Evolutionary conservation across 331 rosid genomes (phyloP), one percentile per base, ranked within the genome.

Genomic region (Quercus lobata): DNA sequence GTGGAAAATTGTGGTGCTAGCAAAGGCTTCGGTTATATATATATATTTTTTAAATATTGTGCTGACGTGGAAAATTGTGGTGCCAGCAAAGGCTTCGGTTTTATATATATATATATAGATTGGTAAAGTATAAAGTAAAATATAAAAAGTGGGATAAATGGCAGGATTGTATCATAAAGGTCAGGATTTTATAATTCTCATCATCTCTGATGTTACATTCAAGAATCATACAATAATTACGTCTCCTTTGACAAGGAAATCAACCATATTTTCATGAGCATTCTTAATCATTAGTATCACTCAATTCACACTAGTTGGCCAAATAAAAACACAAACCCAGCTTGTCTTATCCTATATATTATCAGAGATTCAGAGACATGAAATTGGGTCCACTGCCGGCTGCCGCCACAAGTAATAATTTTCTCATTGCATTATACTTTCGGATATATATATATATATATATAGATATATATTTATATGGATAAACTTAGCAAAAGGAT

Each of bases 281-380:
- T 41, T 15, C 27, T 68, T 77, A 44, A 80, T 76, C 54, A 73
- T 75, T 75, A 61, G 89, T 79, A 88, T 85, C 83, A 71, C 69
- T 83, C 81, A 57, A 69, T 85, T 82, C 86, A 54, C 82, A 73
- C 84, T 4, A 14, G 60, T 35, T 57, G 46, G 29, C 66, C 73
- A 58, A 58, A 19, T 58, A 19, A 19, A 58, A 19, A 58, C 14
- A 19, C 0, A 58, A 1, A 44, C 29, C 62, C 68, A 65, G 72
- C 14, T 41, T 70, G 30, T 74, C 76, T 76, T 34, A 66, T 56
- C 84, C 35, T 75, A 7, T 74, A 57, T 72, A 7, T 74, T 68
- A 37, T 37, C 11, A 37, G 46, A 7, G 46, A 37, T 24, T 12
- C 69, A 72, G 5, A 73, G 58, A 46, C 22, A 62, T 22, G 32